Evolutionary conservation across 352 stramenopile genomes (phyloP), one percentile per base, ranked within the genome.

Genomic region (Phytophthora pseudosyringae): DNA sequence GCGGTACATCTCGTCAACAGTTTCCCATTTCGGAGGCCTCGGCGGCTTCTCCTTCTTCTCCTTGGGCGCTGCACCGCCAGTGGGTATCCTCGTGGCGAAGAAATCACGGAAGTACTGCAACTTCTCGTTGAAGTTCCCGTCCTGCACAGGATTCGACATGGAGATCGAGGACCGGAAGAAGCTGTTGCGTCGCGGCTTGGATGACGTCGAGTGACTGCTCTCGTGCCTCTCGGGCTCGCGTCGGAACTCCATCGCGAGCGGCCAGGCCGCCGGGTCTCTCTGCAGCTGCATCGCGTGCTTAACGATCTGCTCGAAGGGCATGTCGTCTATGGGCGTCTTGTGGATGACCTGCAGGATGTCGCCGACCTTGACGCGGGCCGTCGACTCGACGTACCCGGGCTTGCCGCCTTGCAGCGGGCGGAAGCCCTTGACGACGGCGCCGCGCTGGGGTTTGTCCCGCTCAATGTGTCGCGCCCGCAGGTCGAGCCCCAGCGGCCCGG

Each of bases 1-100:
- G 0, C 86, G 72, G 46, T 95, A 95, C 86, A 95, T 95, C 49
- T 95, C 83, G 44, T 95, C 86, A n/a, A 95, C 86, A 0, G 81
- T 91, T 12, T 90, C 86, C 32, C 70, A 69, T 48, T 80, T 85
- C 7, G 82, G 79, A 15, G 78, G 75, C 35, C 81, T 81, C 2
- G 76, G 69, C 0, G 81, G 76, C 46, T 91, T 91, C 33, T 90
- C 81, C 55, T 91, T 86, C n/a, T 75, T 86, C n/a, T 75, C 60
- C 47, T 91, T 93, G 1, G 79, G 73, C 0, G 81, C 80, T 12
- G 86, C 70, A 9, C 82, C 82, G 31, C 84, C 81, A 3, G 86
- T 95, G 0, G 86, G 84, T 54, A 95, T 89, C 29, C 83, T 80
- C 21, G 90, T 93, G 12, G 86, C 80, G 54, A 93, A 95, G 53